These are phyloP conservation scores for Spizellomyces punctatus DNA, from an alignment of 192 early-diverging fungal genomes.

Conservation along the genomic window DNA sequence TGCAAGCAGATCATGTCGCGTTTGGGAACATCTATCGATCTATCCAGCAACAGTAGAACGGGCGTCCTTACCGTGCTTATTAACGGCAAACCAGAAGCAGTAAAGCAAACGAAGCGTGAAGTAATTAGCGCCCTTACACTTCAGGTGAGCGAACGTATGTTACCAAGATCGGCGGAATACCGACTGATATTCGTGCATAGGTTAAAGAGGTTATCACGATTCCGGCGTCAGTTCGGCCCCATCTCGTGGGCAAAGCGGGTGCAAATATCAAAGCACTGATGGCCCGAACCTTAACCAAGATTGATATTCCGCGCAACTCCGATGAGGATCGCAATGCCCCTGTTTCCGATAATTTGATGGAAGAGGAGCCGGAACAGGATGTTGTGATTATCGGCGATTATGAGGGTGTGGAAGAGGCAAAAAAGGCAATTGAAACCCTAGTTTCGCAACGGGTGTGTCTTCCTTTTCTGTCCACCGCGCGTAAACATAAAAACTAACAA, in stretches of 20 bases:
- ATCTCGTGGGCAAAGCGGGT: constrained; percentile 84
- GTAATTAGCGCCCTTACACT: constrained; percentile 51
- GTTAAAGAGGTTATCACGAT: constrained; percentile 60
- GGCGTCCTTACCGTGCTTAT: constrained; percentile 82
- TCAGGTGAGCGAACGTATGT: constrained; percentile 7
- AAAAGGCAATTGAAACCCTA: constrained; percentile 79
- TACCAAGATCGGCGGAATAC: background rate
- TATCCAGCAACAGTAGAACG: constrained; percentile 72
- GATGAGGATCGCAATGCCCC: constrained; percentile 29
- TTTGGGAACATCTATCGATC: constrained; percentile 73
- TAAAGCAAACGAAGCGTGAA: constrained; percentile 78
- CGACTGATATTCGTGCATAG: constrained; percentile 12
- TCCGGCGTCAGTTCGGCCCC: constrained; percentile 78
- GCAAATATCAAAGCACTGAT: constrained; percentile 76
- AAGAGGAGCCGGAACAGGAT: constrained; percentile 32
- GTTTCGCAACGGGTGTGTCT: constrained; percentile 43
- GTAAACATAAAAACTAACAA: too few relatives aligned
- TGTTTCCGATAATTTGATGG: constrained; percentile 24
- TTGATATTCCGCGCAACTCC: constrained; percentile 68
- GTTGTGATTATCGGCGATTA: constrained; percentile 77
- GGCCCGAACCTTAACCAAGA: constrained; percentile 69
- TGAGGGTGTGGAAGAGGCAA: constrained; percentile 79
- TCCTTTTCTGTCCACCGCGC: too few relatives aligned
- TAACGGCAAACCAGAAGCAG: constrained; percentile 77
- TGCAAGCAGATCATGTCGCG: constrained; percentile 40